Percentiles rank a stretch among this genome's conserved stretches.
Evolutionary conservation across 2,329 filamentous ascomycete species (phyloP).

Genomic region (Moelleriella libera): DNA sequence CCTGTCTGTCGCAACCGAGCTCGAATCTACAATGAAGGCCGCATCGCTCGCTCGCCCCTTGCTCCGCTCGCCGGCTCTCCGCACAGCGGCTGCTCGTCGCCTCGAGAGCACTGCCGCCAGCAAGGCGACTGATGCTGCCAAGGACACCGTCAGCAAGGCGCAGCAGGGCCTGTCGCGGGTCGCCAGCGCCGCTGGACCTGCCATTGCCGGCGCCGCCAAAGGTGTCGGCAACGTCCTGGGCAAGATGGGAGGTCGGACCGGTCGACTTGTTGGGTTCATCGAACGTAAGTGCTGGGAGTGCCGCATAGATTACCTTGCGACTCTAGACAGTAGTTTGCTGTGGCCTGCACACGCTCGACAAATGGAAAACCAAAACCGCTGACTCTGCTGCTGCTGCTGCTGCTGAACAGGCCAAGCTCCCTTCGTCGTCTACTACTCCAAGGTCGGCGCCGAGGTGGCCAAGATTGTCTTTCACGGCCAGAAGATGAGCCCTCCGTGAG

Average conservation of each 20-base stretch:
- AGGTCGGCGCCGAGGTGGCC: constrained; percentile 73
- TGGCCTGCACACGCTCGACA: not conserved
- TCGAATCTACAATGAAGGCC: constrained; percentile 10
- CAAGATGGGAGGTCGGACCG: constrained; percentile 73
- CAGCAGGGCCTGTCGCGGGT: constrained; percentile 73
- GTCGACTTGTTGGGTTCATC: constrained; percentile 61
- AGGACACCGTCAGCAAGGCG: constrained; percentile 34
- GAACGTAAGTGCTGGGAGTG: constrained; percentile 54
- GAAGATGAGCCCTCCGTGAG: constrained; percentile 94
- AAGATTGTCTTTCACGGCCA: constrained; percentile 80
- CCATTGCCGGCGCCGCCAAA: constrained; percentile 58
- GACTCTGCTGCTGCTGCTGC: too few relatives aligned
- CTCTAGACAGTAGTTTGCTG: too few relatives aligned
- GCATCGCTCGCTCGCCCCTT: constrained; percentile 26
- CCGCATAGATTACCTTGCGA: too few relatives aligned
- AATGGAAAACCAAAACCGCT: not conserved
- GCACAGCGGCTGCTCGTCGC: constrained; percentile 33
- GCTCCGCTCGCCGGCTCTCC: constrained; percentile 31
- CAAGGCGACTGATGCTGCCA: constrained; percentile 23
- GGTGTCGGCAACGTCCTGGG: constrained; percentile 51
- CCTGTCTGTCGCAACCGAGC: not conserved
- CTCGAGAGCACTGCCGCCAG: constrained; percentile 43
- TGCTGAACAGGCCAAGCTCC: constrained; percentile 59
- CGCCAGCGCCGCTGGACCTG: constrained; percentile 64
- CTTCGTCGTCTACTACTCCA: constrained; percentile 80